Conservation (phyloP, 2,329 filamentous ascomycete genomes). For the Madurella mycetomatis region DNA sequence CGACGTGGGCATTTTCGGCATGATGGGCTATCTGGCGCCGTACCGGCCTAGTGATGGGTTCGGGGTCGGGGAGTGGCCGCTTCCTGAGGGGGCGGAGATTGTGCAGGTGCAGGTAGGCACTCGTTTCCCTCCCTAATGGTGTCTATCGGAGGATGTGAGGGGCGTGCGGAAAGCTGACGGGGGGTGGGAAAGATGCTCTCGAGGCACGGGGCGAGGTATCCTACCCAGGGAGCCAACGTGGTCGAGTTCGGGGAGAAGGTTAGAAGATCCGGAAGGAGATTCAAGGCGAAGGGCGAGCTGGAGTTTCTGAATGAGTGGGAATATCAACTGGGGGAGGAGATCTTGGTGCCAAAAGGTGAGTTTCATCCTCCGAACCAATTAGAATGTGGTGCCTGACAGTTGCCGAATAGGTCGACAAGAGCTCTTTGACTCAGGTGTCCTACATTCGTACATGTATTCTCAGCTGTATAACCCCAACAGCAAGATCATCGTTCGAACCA, state of each 20-base stretch:
- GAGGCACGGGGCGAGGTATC: conserved; percentile 70
- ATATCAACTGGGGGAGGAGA: conserved; percentile 65
- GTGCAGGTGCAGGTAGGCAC: conserved; percentile 49
- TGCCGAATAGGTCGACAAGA: conserved; percentile 50
- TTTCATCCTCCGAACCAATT: neutral
- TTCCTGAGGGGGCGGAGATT: conserved; percentile 63
- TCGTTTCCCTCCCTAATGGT: neutral
- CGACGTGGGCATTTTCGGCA: conserved; percentile 63
- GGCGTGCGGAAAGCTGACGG: neutral
- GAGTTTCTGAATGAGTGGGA: conserved; percentile 65
- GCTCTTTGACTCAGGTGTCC: conserved; percentile 62
- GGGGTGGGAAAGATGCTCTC: conserved; percentile 56
- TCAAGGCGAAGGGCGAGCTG: conserved; percentile 55
- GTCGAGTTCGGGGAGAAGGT: conserved; percentile 54
- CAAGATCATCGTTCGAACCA: conserved; percentile 70
- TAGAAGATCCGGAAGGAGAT: conserved; percentile 47
- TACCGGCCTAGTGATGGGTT: conserved; percentile 71
- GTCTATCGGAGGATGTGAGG: conserved; percentile 22
- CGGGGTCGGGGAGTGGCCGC: conserved; percentile 66
- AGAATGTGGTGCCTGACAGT: neutral
- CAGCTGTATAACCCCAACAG: conserved; percentile 65
- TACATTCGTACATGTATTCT: conserved; percentile 70
- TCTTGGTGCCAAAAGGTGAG: conserved; percentile 61
- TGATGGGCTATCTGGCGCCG: conserved; percentile 65
- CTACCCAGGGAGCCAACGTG: conserved; percentile 56